phyloP scores from a whole-genome alignment of 2,329 filamentous ascomycete species.

The Alternaria panax region DNA sequence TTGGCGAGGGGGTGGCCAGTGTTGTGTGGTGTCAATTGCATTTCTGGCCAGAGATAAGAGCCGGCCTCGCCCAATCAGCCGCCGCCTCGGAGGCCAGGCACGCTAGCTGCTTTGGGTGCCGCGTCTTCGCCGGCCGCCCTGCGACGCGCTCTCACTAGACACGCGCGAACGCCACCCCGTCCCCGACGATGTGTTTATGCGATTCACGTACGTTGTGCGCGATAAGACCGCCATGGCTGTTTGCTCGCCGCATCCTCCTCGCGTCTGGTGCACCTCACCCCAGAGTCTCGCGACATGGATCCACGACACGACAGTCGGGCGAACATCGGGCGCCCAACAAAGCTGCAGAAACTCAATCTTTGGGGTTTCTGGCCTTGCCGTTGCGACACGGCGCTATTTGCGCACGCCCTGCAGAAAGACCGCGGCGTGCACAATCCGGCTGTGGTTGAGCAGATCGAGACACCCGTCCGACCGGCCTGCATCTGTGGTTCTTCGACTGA shows the following conservation, averaged over 20 bases:
- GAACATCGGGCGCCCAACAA: slow-evolving; percentile 9
- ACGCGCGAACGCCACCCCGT: slow-evolving; percentile 12
- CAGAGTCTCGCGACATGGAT: not conserved
- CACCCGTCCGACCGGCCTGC: slow-evolving; percentile 12
- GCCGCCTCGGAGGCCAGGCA: not conserved
- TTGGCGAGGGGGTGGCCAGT: slow-evolving; percentile 40
- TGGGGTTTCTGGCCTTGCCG: not conserved
- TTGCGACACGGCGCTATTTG: slow-evolving; percentile 13
- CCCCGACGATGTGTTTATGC: slow-evolving; percentile 13
- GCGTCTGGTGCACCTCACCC: slow-evolving; percentile 1
- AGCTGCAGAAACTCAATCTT: slow-evolving; percentile 2
- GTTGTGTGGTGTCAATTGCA: slow-evolving; percentile 28
- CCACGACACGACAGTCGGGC: not conserved
- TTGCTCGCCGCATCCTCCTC: not conserved
- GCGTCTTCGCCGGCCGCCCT: slow-evolving; percentile 7
- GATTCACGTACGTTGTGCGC: slow-evolving; percentile 12
- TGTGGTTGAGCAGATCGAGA: slow-evolving; percentile 10
- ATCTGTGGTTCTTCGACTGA: slow-evolving; percentile 5
- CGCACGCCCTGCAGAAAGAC: slow-evolving; percentile 6
- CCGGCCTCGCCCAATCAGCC: slow-evolving; percentile 4
- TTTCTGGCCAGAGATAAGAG: slow-evolving; percentile 19
- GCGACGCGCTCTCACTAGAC: slow-evolving; percentile 6
- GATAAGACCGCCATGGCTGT: slow-evolving; percentile 10
- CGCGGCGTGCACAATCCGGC: slow-evolving; percentile 10
- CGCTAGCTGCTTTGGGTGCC: slow-evolving; percentile 12